phyloP scores from a whole-genome alignment of 2,329 filamentous ascomycete genomes.

The Hypoxylon sp. region DNA sequence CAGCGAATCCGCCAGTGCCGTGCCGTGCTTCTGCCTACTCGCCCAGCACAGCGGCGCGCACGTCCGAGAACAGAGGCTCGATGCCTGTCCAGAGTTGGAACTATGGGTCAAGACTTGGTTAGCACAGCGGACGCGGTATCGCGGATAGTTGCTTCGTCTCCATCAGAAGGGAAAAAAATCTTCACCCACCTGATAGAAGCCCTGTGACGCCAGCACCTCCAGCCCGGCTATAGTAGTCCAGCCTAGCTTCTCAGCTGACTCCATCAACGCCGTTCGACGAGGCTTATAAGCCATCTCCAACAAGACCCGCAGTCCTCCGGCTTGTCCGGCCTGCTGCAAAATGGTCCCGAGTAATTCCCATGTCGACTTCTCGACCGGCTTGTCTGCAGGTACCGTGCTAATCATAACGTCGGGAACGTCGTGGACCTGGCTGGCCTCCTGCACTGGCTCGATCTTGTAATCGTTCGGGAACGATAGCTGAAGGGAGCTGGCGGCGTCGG shows the following conservation, averaged over 20 bases:
- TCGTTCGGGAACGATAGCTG: slow-evolving; percentile 74
- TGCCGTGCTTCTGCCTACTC: slow-evolving; percentile 32
- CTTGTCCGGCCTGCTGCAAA: slow-evolving; percentile 52
- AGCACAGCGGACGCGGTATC: slow-evolving; percentile 14
- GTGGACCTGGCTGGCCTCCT: slow-evolving; percentile 56
- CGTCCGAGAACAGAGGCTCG: slow-evolving; percentile 73
- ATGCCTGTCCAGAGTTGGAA: slow-evolving; percentile 89
- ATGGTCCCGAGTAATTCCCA: slow-evolving; percentile 67
- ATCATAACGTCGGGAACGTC: slow-evolving; percentile 75
- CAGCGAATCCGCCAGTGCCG: not conserved
- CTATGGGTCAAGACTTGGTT: slow-evolving; percentile 50
- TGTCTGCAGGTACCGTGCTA: slow-evolving; percentile 89
- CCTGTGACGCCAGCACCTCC: slow-evolving; percentile 89
- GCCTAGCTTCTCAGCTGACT: slow-evolving; percentile 76
- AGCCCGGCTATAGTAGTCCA: slow-evolving; percentile 88
- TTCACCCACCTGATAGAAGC: slow-evolving; percentile 77
- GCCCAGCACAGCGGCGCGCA: slow-evolving; percentile 66
- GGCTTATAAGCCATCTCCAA: slow-evolving; percentile 98
- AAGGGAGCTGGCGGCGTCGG: slow-evolving; percentile 71
- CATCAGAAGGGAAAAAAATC: not conserved
- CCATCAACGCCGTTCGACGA: slow-evolving; percentile 81
- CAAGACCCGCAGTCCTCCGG: slow-evolving; percentile 63
- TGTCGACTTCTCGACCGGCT: slow-evolving; percentile 77
- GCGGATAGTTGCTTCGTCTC: not conserved
- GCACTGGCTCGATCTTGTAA: slow-evolving; percentile 72